These are phyloP conservation scores for Beauveria sp. DNA, from an alignment of 2,329 filamentous ascomycete genomes.

Conservation along the genomic window DNA sequence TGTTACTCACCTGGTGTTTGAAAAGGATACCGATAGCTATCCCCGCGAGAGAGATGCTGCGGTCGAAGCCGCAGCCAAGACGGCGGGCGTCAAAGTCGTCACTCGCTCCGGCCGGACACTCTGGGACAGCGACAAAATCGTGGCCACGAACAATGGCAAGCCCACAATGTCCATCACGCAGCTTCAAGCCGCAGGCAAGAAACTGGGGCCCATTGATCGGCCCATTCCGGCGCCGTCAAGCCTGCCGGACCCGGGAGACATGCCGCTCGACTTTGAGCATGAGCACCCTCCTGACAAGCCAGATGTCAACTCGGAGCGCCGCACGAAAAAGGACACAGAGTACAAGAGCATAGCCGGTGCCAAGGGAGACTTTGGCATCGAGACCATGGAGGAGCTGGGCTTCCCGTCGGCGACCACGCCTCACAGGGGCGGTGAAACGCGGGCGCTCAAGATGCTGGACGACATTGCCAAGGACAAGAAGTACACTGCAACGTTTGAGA, in stretches of 20 bases:
- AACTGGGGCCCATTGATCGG: slow-evolving; percentile 52
- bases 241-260: slow-evolving; percentile 59
- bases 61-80: slow-evolving; percentile 50
- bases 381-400: slow-evolving; percentile 63
- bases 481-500: slow-evolving; percentile 67
- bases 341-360: slow-evolving; percentile 59
- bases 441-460: slow-evolving; percentile 51
- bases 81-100: slow-evolving; percentile 63
- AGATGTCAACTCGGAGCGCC: slow-evolving; percentile 53
- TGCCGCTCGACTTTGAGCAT: slow-evolving; percentile 51
- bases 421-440: slow-evolving; percentile 63
- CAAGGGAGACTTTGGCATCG: slow-evolving; percentile 60
- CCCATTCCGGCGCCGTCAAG: slow-evolving; percentile 52
- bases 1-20: slow-evolving; percentile 69
- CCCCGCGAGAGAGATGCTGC: slow-evolving; percentile 54
- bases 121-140: slow-evolving; percentile 65
- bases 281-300: slow-evolving; percentile 39
- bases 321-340: slow-evolving; percentile 45
- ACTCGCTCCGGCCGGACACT: slow-evolving; percentile 57
- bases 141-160: slow-evolving; percentile 56
- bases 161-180: slow-evolving; percentile 69
- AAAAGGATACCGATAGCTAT: slow-evolving; percentile 72
- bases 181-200: slow-evolving; percentile 54
- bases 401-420: slow-evolving; percentile 57
- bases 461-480: slow-evolving; percentile 52